Conservation (phyloP, 495 filamentous ascomycete genomes). For the Aspergillus steynii region DNA sequence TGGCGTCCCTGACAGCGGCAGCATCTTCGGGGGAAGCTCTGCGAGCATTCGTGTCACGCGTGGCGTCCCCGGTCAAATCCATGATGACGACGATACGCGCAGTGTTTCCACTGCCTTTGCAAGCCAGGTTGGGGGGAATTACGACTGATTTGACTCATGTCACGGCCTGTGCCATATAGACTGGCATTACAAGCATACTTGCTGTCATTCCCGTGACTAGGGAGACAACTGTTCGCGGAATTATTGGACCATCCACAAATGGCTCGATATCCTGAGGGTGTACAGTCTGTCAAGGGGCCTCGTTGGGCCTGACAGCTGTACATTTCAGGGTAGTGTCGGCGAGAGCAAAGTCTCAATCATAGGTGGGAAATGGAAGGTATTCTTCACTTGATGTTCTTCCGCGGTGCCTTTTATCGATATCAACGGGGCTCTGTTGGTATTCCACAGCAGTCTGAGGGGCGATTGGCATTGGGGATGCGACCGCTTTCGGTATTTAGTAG, state of each 20-base stretch:
- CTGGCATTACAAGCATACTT: constrained; percentile 15
- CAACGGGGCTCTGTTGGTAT: constrained; percentile 16
- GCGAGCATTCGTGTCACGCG: constrained; percentile 56
- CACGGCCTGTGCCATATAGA: constrained; percentile 14
- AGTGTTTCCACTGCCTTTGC: constrained; percentile 96
- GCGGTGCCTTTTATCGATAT: constrained; percentile 17
- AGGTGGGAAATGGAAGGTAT: constrained; percentile 15
- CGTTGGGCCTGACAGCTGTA: constrained; percentile 13
- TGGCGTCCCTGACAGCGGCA: constrained; percentile 56
- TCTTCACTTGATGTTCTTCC: constrained; percentile 9
- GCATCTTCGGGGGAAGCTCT: constrained; percentile 76
- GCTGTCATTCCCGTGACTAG: constrained; percentile 15
- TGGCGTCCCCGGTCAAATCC: constrained; percentile 48
- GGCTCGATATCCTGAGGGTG: constrained; percentile 17
- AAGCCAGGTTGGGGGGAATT: constrained; percentile 87
- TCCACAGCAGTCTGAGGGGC: constrained; percentile 3
- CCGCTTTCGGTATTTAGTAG: constrained; percentile 7
- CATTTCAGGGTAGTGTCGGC: constrained; percentile 17
- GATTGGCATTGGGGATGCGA: constrained; percentile 3
- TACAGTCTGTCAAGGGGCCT: constrained; percentile 14
- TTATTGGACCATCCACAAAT: constrained; percentile 14
- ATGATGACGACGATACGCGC: constrained; percentile 85
- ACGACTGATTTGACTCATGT: constrained; percentile 67
- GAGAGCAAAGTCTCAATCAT: constrained; percentile 16
- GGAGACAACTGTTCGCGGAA: constrained; percentile 17